Conservation (phyloP, 768 basidiomycete genomes). For the Terana coerulea region DNA sequence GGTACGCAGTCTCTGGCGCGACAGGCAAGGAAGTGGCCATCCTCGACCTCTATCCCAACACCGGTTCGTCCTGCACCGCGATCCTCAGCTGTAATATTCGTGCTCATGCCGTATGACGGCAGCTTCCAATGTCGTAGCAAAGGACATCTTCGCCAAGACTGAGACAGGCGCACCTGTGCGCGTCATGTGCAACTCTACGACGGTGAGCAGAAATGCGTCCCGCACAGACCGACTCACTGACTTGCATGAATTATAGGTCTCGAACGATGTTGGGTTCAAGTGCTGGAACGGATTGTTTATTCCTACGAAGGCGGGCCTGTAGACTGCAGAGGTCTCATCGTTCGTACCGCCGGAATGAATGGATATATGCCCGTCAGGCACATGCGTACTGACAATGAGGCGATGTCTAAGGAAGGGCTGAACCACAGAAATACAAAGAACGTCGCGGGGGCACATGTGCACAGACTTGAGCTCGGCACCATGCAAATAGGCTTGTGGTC, state of each 20-base stretch:
- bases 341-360: no score
- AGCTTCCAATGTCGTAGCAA: constrained; percentile 49
- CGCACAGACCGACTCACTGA: not conserved
- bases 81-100: not conserved
- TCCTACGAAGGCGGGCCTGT: constrained; percentile 31
- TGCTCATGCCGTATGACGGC: not conserved
- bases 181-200: constrained; percentile 53
- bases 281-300: constrained; percentile 46
- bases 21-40: constrained; percentile 59
- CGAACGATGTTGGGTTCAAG: constrained; percentile 46
- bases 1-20: constrained; percentile 51
- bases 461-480: no score
- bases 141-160: constrained; percentile 44
- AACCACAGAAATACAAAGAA: no score
- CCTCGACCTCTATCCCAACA: constrained; percentile 54
- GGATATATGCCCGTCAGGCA: no score
- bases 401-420: no score
- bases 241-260: constrained; percentile 30
- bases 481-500: no score
- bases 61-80: constrained; percentile 35
- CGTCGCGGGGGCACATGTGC: no score
- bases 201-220: constrained; percentile 30
- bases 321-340: no score
- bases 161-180: constrained; percentile 38
- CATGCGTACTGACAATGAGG: no score